phyloP scores from a whole-genome alignment of 805 yeast genomes.

The Metschnikowia shivogae region DNA sequence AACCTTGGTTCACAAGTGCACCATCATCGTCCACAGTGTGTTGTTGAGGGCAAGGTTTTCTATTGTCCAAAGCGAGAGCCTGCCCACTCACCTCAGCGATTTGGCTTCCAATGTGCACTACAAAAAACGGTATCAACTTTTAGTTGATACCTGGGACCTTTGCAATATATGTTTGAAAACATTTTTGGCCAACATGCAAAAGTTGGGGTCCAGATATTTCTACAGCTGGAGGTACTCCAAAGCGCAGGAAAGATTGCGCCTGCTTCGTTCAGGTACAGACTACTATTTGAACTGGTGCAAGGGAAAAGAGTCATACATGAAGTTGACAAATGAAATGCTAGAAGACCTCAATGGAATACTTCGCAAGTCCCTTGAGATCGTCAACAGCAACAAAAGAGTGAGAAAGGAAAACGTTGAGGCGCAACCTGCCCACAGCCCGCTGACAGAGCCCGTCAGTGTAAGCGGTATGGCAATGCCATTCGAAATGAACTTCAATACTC shows the following conservation, averaged over 20 bases:
- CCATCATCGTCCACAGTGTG: conserved; percentile 15
- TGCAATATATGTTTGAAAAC: conserved; percentile 12
- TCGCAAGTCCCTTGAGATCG: conserved; percentile 6
- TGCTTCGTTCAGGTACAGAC: conserved; percentile 14
- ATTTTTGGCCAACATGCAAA: conserved; percentile 10
- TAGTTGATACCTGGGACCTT: conserved; percentile 11
- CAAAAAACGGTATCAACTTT: conserved; percentile 11
- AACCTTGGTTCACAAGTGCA: conserved; percentile 15
- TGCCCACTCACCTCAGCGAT: conserved; percentile 9
- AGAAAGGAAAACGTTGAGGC: not conserved
- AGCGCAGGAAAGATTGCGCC: conserved; percentile 13
- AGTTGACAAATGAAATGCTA: conserved; percentile 12
- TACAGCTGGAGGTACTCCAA: conserved; percentile 19
- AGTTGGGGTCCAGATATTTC: conserved; percentile 16
- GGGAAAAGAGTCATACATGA: conserved; percentile 15
- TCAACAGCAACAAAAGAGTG: conserved; percentile 1
- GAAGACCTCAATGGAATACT: conserved; percentile 14
- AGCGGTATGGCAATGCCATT: not conserved
- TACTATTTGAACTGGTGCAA: conserved; percentile 14
- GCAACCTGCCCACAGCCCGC: not conserved
- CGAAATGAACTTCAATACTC: not conserved
- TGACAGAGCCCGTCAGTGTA: not conserved
- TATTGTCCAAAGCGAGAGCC: conserved; percentile 8
- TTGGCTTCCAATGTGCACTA: conserved; percentile 6
- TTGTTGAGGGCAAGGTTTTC: conserved; percentile 13